Percentiles rank a stretch among this genome's conserved stretches.
phyloP scores from a whole-genome alignment of 495 filamentous ascomycete genomes.

The Tuber aestivum region DNA sequence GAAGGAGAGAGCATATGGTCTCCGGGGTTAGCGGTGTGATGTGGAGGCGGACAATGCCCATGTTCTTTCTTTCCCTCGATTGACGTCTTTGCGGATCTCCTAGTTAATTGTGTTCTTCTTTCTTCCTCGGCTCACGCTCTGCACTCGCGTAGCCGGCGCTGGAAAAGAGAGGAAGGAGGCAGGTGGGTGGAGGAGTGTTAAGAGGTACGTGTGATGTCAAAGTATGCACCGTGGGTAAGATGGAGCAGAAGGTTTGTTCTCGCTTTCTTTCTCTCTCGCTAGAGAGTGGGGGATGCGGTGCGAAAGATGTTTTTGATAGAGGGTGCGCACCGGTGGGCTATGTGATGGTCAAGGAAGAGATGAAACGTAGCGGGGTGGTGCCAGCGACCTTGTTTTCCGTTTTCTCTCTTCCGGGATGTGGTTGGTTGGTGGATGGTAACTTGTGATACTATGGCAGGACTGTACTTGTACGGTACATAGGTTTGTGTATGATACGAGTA shows the following conservation, averaged over 20 bases:
- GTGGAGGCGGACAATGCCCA: constrained; percentile 56
- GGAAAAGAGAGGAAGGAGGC: neutral
- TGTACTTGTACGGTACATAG: neutral
- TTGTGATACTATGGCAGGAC: too few species aligned
- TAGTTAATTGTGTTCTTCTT: neutral
- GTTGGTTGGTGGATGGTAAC: neutral
- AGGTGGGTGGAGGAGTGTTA: neutral
- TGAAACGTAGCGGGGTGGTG: neutral
- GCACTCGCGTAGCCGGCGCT: neutral
- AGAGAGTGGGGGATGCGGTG: neutral
- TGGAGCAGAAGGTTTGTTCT: neutral
- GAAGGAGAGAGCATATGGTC: constrained; percentile 62
- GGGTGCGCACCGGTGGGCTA: neutral
- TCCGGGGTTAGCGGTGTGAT: constrained; percentile 75
- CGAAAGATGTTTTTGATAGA: neutral
- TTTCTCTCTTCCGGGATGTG: neutral
- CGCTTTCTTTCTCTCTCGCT: neutral
- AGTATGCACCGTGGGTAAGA: neutral
- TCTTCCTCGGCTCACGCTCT: neutral
- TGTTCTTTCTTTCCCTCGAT: neutral
- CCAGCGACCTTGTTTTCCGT: neutral
- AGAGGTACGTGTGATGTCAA: neutral
- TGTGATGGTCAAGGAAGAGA: neutral
- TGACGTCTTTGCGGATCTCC: neutral
- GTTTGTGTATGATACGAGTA: too few species aligned